Evolutionary conservation across 1,284 basidiomycete species (phyloP).

Genomic region (Cerrena zonata): DNA sequence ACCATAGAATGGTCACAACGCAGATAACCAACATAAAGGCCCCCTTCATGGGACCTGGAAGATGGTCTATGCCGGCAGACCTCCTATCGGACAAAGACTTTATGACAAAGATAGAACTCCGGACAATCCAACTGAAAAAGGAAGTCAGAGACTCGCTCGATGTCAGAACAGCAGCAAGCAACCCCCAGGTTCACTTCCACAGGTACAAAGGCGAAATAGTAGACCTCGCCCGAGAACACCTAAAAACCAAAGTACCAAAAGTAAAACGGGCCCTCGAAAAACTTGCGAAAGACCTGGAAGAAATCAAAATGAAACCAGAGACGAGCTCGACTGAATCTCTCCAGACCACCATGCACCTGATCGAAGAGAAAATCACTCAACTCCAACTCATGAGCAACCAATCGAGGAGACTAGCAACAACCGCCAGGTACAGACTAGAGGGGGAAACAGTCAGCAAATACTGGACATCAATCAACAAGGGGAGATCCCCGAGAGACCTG

Average conservation of each 20-base stretch:
- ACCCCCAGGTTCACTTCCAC: constrained; percentile 21
- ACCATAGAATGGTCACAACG: constrained; percentile 8
- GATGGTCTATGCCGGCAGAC: not conserved
- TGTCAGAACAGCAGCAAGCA: not conserved
- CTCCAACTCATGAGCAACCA: not conserved
- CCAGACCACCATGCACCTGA: not conserved
- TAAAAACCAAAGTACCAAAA: too few relatives aligned
- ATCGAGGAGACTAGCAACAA: not conserved
- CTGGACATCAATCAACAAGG: too few relatives aligned
- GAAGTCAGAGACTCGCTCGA: too few relatives aligned
- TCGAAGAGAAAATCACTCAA: not conserved
- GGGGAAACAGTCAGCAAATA: too few relatives aligned
- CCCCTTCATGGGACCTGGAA: not conserved
- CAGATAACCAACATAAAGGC: not conserved
- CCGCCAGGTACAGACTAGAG: too few relatives aligned
- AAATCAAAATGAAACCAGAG: not conserved
- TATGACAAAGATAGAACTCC: not conserved
- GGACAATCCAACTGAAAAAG: too few relatives aligned
- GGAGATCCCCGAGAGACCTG: constrained; percentile 4
- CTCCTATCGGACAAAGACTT: constrained; percentile 2
- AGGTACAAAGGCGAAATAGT: not conserved
- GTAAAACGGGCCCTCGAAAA: not conserved
- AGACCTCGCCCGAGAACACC: not conserved
- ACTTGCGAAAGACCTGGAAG: not conserved
- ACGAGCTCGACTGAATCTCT: too few relatives aligned